These are phyloP conservation scores for Pleurotus tuber-regium DNA, from an alignment of 768 basidiomycete genomes.

Conservation along the genomic window DNA sequence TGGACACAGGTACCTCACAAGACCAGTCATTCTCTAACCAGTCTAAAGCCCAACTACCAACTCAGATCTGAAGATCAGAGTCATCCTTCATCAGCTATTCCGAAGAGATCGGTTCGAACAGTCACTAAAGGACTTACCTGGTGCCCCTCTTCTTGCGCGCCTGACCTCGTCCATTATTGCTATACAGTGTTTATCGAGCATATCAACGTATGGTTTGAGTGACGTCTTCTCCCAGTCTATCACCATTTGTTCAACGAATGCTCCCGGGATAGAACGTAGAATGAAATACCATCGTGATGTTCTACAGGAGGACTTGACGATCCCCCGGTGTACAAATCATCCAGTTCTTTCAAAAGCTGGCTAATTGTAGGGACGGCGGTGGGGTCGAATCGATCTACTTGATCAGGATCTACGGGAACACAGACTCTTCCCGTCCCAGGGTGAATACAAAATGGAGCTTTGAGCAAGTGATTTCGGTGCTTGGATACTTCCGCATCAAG, in stretches of 20 bases:
- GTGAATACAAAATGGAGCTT: conserved; percentile 96
- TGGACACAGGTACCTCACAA: not conserved
- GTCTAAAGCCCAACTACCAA: no score
- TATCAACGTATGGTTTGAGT: conserved; percentile 84
- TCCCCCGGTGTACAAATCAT: conserved; percentile 30
- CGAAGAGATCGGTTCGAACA: not conserved
- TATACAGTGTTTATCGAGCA: conserved; percentile 75
- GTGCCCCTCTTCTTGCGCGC: conserved; percentile 40
- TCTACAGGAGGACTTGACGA: not conserved
- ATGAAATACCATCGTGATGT: conserved; percentile 29
- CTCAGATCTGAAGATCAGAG: conserved; percentile 1
- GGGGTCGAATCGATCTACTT: conserved; percentile 82
- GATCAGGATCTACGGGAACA: conserved; percentile 81
- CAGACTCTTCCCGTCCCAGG: conserved; percentile 96
- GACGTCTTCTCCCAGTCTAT: conserved; percentile 86
- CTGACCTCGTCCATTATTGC: conserved; percentile 57
- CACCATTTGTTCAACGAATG: conserved; percentile 6
- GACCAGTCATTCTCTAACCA: not conserved
- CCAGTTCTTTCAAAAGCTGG: conserved; percentile 80
- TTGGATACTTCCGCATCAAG: conserved; percentile 98
- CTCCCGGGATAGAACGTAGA: not conserved
- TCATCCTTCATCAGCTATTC: not conserved
- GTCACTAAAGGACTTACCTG: conserved; percentile 1
- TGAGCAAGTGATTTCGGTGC: conserved; percentile 95
- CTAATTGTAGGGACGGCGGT: conserved; percentile 81